phyloP scores from a whole-genome alignment of 805 yeast species.

The Teunomyces cretensis region DNA sequence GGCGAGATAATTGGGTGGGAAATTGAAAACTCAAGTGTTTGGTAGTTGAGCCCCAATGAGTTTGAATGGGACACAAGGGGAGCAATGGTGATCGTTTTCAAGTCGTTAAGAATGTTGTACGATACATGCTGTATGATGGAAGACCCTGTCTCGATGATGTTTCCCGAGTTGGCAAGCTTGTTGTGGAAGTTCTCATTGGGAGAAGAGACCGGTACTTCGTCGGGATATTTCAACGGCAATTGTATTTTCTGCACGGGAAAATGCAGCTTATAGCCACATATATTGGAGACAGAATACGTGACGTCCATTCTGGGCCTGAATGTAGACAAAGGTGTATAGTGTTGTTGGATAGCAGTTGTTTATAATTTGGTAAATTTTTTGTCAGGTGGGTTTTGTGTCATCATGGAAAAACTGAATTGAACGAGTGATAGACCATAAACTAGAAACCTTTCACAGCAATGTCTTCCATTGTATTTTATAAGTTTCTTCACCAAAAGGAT shows the following conservation, averaged over 20 bases:
- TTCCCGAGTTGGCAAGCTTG: conserved; percentile 19
- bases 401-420: conserved; percentile 2
- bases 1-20: conserved; percentile 19
- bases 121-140: conserved; percentile 26
- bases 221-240: conserved; percentile 27
- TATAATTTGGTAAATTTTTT: conserved; percentile 6
- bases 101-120: conserved; percentile 30
- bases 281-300: conserved; percentile 17
- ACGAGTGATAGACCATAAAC: neutral
- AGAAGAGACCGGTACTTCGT: neutral
- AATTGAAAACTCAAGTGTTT: conserved; percentile 29
- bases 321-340: neutral
- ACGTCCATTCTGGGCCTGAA: conserved; percentile 9
- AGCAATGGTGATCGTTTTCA: conserved; percentile 30
- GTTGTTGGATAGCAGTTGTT: neutral
- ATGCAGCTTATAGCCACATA: conserved; percentile 19
- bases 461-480: conserved; percentile 88
- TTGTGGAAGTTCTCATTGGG: conserved; percentile 26
- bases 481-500: conserved; percentile 79
- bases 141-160: conserved; percentile 19
- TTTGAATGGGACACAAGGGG: conserved; percentile 40
- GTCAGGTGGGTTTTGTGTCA: conserved; percentile 2
- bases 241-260: conserved; percentile 16
- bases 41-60: conserved; percentile 31
- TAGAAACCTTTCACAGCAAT: conserved; percentile 30